Evolutionary conservation across 2,329 filamentous ascomycete species (phyloP).

Genomic region (Venturia nashicola): DNA sequence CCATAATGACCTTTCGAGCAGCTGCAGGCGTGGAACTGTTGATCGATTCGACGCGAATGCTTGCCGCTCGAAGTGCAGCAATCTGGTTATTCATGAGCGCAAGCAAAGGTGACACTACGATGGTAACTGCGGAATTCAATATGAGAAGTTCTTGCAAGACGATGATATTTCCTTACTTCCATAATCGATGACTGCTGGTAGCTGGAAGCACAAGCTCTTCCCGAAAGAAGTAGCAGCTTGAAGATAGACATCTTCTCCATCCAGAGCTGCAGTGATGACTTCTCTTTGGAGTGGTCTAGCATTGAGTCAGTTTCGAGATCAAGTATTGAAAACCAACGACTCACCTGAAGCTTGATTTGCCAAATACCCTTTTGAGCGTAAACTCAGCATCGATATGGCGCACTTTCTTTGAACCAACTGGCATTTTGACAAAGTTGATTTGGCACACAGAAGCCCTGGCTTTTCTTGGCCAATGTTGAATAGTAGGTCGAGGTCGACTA

Average conservation of each 20-base stretch:
- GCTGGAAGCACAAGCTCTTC: conserved; percentile 85
- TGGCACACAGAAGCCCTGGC: background rate
- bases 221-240: conserved; percentile 87
- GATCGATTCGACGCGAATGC: conserved; percentile 71
- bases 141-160: conserved; percentile 15
- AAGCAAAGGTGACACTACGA: conserved; percentile 79
- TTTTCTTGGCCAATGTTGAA: background rate
- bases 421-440: background rate
- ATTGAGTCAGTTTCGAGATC: background rate
- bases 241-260: conserved; percentile 81
- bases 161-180: conserved; percentile 48
- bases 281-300: conserved; percentile 70
- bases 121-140: conserved; percentile 48
- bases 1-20: conserved; percentile 57
- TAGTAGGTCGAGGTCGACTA: background rate
- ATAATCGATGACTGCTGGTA: conserved; percentile 76
- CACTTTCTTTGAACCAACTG: conserved; percentile 6
- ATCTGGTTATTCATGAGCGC: conserved; percentile 96
- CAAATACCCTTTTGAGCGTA: conserved; percentile 7
- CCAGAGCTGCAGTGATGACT: conserved; percentile 70
- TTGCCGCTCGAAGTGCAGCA: conserved; percentile 58
- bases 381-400: conserved; percentile 8
- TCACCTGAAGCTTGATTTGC: conserved; percentile 8
- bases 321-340: background rate
- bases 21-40: conserved; percentile 65